Evolutionary conservation across 2,329 filamentous ascomycete genomes (phyloP).

Genomic region (Botryosphaeria dothidea): DNA sequence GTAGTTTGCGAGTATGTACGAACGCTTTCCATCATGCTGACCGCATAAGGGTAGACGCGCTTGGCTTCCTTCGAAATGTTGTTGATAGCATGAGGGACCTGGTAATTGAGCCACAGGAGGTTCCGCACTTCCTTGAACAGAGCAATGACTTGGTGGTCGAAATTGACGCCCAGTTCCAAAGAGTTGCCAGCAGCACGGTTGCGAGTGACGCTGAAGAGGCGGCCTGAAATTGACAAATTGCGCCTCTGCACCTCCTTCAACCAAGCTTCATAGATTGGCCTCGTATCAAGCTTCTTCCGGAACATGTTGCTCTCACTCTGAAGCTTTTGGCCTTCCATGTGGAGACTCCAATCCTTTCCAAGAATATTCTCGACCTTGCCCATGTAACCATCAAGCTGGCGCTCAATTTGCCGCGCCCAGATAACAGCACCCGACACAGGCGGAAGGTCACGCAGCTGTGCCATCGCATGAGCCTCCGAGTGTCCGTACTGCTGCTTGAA

Average conservation of each 20-base stretch:
- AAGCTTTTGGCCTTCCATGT: conserved; percentile 92
- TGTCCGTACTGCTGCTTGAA: conserved; percentile 99
- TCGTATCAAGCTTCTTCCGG: conserved; percentile 92
- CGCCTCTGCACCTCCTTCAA: conserved; percentile 83
- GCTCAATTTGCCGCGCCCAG: conserved; percentile 95
- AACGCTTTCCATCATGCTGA: conserved; percentile 99
- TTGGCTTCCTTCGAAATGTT: conserved; percentile 99
- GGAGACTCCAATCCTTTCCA: conserved; percentile 89
- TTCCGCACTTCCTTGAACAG: conserved; percentile 99
- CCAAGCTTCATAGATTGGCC: conserved; percentile 95
- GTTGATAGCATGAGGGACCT: conserved; percentile 89
- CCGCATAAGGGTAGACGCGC: conserved; percentile 94
- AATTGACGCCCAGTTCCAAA: conserved; percentile 89
- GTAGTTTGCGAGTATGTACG: conserved; percentile 87
- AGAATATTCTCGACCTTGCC: conserved; percentile 98
- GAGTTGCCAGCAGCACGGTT: conserved; percentile 89
- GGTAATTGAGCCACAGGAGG: conserved; percentile 90
- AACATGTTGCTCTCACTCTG: conserved; percentile 91
- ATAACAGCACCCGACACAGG: conserved; percentile 97
- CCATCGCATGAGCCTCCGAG: conserved; percentile 97
- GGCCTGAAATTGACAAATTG: conserved; percentile 87
- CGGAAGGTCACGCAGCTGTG: conserved; percentile 90
- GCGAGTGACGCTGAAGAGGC: conserved; percentile 84
- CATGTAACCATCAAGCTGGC: conserved; percentile 95
- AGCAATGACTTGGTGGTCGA: conserved; percentile 94